Percentiles rank a stretch among this genome's conserved stretches.
phyloP scores from a whole-genome alignment of 2,329 filamentous ascomycete genomes.

The Venturia aucupariae region DNA sequence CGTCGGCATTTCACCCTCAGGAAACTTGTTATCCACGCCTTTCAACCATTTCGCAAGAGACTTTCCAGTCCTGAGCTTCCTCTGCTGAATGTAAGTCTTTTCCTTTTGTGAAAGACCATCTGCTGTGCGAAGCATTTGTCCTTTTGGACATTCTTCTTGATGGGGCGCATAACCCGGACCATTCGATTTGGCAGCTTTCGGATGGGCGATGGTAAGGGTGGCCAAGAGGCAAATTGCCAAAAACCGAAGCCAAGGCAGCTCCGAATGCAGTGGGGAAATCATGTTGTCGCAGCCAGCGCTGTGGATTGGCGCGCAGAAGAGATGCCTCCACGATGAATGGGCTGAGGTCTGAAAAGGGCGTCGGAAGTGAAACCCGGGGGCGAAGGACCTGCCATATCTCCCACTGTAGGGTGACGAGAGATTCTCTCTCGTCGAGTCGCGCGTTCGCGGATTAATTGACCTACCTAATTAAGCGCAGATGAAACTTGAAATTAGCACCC shows the following conservation, averaged over 20 bases:
- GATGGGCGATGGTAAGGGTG: background rate
- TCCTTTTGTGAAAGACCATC: slow-evolving; percentile 6
- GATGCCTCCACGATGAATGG: background rate
- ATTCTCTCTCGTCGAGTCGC: too few species aligned
- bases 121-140: slow-evolving; percentile 9
- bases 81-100: slow-evolving; percentile 3
- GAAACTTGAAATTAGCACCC: background rate
- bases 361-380: background rate
- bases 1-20: slow-evolving; percentile 29
- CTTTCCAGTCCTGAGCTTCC: slow-evolving; percentile 2
- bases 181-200: background rate
- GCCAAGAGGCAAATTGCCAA: background rate
- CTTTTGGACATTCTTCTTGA: slow-evolving; percentile 8
- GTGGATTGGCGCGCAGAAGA: background rate
- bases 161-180: background rate
- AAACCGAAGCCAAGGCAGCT: background rate
- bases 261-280: background rate
- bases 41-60: slow-evolving; percentile 11
- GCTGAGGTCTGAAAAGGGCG: background rate
- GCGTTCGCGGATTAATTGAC: background rate
- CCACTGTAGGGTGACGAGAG: background rate
- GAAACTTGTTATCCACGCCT: slow-evolving; percentile 20
- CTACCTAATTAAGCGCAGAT: background rate
- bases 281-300: background rate
- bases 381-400: background rate